Percentiles rank a stretch among this genome's conserved stretches.
These are phyloP conservation scores for Pilatotrama ljubarskyi DNA, from an alignment of 768 basidiomycete species.

Conservation along the genomic window DNA sequence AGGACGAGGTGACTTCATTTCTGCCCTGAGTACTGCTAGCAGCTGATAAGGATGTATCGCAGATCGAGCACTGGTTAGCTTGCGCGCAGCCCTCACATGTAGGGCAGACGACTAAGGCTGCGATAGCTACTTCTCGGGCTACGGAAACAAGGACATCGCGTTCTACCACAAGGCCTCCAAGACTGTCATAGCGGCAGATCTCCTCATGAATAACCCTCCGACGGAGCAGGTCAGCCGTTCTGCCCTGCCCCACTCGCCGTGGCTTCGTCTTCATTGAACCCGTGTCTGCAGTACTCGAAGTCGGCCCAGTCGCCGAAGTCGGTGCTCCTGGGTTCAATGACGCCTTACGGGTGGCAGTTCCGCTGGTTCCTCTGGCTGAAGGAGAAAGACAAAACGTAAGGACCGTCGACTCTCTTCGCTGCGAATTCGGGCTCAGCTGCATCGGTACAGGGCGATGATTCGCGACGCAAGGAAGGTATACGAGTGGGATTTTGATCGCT, in stretches of 20 bases:
- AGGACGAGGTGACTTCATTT: slow-evolving; percentile 51
- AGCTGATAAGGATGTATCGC: not conserved
- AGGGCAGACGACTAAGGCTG: not conserved
- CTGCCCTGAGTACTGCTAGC: not conserved
- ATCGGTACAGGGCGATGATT: slow-evolving; percentile 44
- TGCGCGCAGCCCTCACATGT: not conserved
- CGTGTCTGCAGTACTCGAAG: slow-evolving; percentile 9
- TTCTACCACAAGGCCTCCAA: slow-evolving; percentile 69
- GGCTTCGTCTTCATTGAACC: not conserved
- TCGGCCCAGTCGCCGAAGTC: slow-evolving; percentile 8
- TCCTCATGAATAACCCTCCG: slow-evolving; percentile 77
- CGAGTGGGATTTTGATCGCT: slow-evolving; percentile 66
- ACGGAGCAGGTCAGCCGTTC: slow-evolving; percentile 58
- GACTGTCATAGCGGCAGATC: slow-evolving; percentile 72
- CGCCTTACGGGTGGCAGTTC: slow-evolving; percentile 11
- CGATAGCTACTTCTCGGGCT: slow-evolving; percentile 60
- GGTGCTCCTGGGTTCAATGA: slow-evolving; percentile 4
- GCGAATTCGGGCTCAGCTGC: not conserved
- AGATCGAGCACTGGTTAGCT: slow-evolving; percentile 15
- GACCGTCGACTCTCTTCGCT: not conserved
- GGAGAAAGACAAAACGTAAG: slow-evolving; percentile 17
- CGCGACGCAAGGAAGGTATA: slow-evolving; percentile 60
- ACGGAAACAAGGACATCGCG: slow-evolving; percentile 72
- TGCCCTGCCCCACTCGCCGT: not conserved
- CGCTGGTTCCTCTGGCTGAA: slow-evolving; percentile 23